Conservation (phyloP, 495 filamentous ascomycete genomes). For the Talaromyces stipitatus region DNA sequence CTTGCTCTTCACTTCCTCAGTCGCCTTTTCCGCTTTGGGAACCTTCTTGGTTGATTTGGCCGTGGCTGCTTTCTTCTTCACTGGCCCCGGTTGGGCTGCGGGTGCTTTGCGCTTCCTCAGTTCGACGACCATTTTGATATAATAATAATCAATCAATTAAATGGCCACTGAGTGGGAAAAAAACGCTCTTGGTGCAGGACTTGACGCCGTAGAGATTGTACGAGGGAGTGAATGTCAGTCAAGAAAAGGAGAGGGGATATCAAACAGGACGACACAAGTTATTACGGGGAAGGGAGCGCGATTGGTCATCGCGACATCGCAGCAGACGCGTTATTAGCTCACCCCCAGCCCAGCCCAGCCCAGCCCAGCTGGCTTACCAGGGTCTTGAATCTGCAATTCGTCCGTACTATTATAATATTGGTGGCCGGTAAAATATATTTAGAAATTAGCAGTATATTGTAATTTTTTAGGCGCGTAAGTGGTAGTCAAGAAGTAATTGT, state of each 20-base stretch:
- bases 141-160: not conserved
- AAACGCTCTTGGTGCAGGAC: not conserved
- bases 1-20: constrained; percentile 19
- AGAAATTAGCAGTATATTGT: too few species aligned
- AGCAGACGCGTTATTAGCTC: not conserved
- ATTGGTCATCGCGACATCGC: constrained; percentile 3
- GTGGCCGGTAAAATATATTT: too few species aligned
- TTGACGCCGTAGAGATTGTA: not conserved
- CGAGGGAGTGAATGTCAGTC: not conserved
- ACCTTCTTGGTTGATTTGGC: constrained; percentile 37
- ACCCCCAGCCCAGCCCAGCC: not conserved
- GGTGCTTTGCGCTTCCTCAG: constrained; percentile 70
- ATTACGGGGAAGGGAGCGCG: not conserved
- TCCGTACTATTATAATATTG: too few species aligned
- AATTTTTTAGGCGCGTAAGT: too few species aligned
- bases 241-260: not conserved
- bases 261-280: not conserved
- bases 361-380: not conserved
- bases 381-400: not conserved
- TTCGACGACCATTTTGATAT: constrained; percentile 43
- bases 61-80: constrained; percentile 40
- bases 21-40: not conserved
- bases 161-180: too few species aligned
- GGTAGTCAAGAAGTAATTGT: too few species aligned
- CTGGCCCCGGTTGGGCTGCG: constrained; percentile 28